Evolutionary conservation across 1,284 basidiomycete genomes (phyloP), one percentile per base, ranked within the genome.

Genomic region (Moesziomyces parantarcticus): DNA sequence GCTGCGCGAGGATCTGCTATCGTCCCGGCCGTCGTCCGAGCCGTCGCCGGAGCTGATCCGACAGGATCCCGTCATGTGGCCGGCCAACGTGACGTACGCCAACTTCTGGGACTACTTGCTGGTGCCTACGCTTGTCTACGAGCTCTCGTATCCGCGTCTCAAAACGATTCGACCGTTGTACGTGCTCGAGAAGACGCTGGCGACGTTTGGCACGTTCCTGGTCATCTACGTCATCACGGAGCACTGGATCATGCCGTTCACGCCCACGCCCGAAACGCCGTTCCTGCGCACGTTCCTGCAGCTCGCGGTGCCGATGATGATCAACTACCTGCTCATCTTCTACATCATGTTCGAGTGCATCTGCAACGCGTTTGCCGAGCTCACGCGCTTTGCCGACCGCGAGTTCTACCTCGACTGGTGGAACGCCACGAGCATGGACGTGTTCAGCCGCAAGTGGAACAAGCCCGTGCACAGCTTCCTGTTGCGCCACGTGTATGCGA

Each of bases 401-500:
- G 92, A 94, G 76, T 98, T 98, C 84, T 99, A 98, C 84, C 92
- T 94, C 84, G 95, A 97, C 83, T 97, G 94, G 83, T 98, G 96
- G 96, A 99, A 98, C 85, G 92, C 93, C 1, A 94, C 92, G 0
- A 92, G 92, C 3, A 96, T 93, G 91, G 97, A 97, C 81, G 93
- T 97, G 83, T 99, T 97, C 85, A 60, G 63, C 6, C 58, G 82
- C 22, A 77, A 80, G 58, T 83, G 82, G 82, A 83, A 83, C 65
- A 73, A 78, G 74, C 74, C 78, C 88, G 91, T 94, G n/a, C 89
- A 97, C 83, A 90, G 90, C 3, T 98, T 98, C 88, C 88, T 99
- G 22, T 88, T 98, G 11, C 89, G 93, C 20, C 96, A 99, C 84
- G 95, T 99, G 26, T 99, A 85, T 65, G 91, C 93, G 4, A 91